Base-by-base conservation (phyloP, 2,329 filamentous ascomycete species). In the Colletotrichum sp. region DNA sequence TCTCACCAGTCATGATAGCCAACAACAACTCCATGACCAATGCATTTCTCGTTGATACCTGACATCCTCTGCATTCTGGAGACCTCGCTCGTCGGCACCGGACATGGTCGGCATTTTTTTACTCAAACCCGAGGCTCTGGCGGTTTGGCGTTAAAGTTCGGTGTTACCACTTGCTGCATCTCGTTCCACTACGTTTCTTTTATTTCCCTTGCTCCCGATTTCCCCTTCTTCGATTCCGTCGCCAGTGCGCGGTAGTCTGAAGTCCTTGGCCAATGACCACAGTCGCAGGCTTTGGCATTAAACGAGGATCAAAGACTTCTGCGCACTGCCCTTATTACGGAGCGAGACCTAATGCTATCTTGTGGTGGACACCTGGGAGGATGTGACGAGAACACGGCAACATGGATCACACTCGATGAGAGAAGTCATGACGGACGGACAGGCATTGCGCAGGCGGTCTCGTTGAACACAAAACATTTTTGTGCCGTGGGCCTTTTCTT, bases 1-100 rank as follows among this genome's bases (percentile, higher is more conserved):
- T 94, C 95, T 79, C 95, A 96, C 85, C 94, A 95, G 86, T 93
- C 94, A 86, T 95, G 88, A 88, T 81, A 65, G 68, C 69, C 79
- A 79, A 75, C 80, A 79, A 75, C 80, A 57, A 75, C n/a, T 55
- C 78, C 49, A 59, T 64, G 72, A 71, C 68, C 69, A 39, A 57
- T 79, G 79, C 79, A 80, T 82, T 83, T 83, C 83, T 84, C 84
- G 85, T 85, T 88, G 88, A 92, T 92, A 91, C 90, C 90, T 89
- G 88, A 86, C 88, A 87, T 88, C 88, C 90, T 49, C 44, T 89
- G 88, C 86, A 88, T 87, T 85, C 81, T 83, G 81, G 85, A 87
- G 84, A 82, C 77, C 34, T 72, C 52, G 66, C 8, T 49, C 36
- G 63, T 70, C 71, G 62, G 75, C 52, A 57, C 52, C 34, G 30